Evolutionary conservation across 371 early-diverging fungal species (phyloP).

Genomic region (Capillidium heterosporum): DNA sequence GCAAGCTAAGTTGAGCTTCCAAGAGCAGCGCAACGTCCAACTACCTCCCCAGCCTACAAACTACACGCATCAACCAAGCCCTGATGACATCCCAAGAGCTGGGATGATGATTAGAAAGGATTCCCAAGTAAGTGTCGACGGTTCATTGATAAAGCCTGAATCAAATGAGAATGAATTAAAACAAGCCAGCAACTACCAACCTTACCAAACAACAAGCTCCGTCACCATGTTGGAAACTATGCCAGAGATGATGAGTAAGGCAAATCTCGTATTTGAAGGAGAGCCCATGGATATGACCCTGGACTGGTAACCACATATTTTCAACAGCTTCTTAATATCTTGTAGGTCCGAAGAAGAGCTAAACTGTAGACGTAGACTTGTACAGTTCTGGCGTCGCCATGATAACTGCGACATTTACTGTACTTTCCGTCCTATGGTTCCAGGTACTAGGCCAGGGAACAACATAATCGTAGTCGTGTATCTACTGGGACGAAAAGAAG

Average conservation of each 20-base stretch:
- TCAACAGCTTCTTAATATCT: neutral
- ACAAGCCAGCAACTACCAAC: too few species aligned
- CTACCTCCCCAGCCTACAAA: too few species aligned
- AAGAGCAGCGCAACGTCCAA: too few species aligned
- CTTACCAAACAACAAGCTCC: too few species aligned
- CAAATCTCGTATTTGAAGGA: conserved; percentile 39
- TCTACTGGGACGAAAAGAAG: conserved; percentile 55
- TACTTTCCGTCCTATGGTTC: conserved; percentile 32
- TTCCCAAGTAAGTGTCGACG: too few species aligned
- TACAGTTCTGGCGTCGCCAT: conserved; percentile 48
- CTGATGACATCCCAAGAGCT: too few species aligned
- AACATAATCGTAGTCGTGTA: conserved; percentile 60
- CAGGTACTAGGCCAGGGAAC: conserved; percentile 28
- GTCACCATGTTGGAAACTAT: neutral
- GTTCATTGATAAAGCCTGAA: too few species aligned
- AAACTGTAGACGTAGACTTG: conserved; percentile 39
- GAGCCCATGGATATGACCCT: conserved; percentile 36
- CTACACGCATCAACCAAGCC: too few species aligned
- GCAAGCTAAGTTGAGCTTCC: too few species aligned
- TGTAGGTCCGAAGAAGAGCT: conserved; percentile 33
- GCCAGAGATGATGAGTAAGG: conserved; percentile 15
- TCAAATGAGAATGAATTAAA: too few species aligned
- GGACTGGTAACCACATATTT: conserved; percentile 18
- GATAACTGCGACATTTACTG: conserved; percentile 38
- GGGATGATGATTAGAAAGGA: too few species aligned